These are phyloP conservation scores for Xylariaceae sp. DNA, from an alignment of 2,329 filamentous ascomycete species.

Conservation along the genomic window DNA sequence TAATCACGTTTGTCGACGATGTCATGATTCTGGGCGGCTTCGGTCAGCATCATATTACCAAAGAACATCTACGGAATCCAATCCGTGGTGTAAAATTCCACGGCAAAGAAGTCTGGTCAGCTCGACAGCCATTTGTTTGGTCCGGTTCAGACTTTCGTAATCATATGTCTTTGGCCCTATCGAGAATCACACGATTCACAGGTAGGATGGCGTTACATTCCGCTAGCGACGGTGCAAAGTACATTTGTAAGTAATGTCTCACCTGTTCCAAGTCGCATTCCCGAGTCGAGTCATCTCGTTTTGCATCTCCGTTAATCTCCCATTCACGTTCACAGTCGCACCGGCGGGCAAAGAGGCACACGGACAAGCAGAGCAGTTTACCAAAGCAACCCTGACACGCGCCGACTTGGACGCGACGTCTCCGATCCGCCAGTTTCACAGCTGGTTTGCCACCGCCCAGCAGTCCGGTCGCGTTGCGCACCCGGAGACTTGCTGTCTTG, in stretches of 20 bases:
- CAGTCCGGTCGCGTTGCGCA: slow-evolving; percentile 50
- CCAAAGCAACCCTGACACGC: slow-evolving; percentile 53
- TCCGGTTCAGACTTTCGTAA: neutral
- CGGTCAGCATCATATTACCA: neutral
- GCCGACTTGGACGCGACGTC: slow-evolving; percentile 53
- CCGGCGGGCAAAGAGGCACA: slow-evolving; percentile 54
- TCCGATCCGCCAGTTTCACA: slow-evolving; percentile 80
- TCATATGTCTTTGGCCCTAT: slow-evolving; percentile 13
- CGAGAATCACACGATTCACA: slow-evolving; percentile 12
- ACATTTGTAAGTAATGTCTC: slow-evolving; percentile 25
- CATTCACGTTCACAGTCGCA: slow-evolving; percentile 45
- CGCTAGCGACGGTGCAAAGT: slow-evolving; percentile 21
- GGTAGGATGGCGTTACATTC: slow-evolving; percentile 29
- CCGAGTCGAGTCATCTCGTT: neutral
- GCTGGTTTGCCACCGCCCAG: slow-evolving; percentile 77
- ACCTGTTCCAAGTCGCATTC: neutral
- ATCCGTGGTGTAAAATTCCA: neutral
- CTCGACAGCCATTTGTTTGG: neutral
- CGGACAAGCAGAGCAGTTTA: slow-evolving; percentile 71
- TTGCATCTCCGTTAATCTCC: neutral
- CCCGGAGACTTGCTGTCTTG: slow-evolving; percentile 82
- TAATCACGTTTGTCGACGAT: neutral
- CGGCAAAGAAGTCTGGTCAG: neutral
- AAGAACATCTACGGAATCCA: neutral
- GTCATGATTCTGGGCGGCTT: slow-evolving; percentile 1